Percentiles rank a stretch among this genome's conserved stretches.
These are phyloP conservation scores for Excoecaria agallocha DNA, from an alignment of 345 rosid species.

Conservation along the genomic window DNA sequence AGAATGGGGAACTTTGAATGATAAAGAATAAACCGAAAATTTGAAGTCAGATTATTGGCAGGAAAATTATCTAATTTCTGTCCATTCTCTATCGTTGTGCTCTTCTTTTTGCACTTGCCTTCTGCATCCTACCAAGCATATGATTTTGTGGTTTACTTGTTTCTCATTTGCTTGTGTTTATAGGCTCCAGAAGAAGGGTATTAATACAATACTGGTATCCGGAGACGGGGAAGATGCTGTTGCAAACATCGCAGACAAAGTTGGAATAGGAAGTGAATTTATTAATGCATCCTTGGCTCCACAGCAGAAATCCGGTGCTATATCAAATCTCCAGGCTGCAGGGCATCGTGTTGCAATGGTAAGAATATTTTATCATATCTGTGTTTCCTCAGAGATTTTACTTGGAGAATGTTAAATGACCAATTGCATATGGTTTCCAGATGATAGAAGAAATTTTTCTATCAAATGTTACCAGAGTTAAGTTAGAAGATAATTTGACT, in stretches of 20 bases:
- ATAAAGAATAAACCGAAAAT: neutral
- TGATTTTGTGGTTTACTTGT: constrained; percentile 10
- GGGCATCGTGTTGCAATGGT: constrained; percentile 94
- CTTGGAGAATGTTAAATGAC: neutral
- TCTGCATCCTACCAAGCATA: neutral
- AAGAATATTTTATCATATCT: constrained; percentile 13
- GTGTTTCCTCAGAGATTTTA: constrained; percentile 6
- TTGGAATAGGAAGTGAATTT: constrained; percentile 61
- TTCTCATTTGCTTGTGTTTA: constrained; percentile 18
- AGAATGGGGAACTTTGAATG: neutral
- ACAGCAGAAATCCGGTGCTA: constrained; percentile 60
- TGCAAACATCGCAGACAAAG: constrained; percentile 66
- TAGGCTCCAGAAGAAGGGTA: constrained; percentile 80
- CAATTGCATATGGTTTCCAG: neutral
- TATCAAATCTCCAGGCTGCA: constrained; percentile 69
- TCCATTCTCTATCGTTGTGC: neutral
- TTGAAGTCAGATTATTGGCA: neutral
- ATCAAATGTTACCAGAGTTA: neutral
- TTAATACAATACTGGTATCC: constrained; percentile 77
- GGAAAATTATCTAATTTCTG: neutral
- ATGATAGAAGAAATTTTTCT: neutral
- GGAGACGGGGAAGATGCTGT: constrained; percentile 99
- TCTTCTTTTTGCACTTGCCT: neutral
- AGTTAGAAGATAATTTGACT: neutral
- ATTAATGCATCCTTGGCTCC: constrained; percentile 76